Percentiles rank a stretch among this genome's conserved stretches.
These are phyloP conservation scores for Globisporangium radiosum DNA, from an alignment of 352 stramenopile genomes.

Conservation along the genomic window DNA sequence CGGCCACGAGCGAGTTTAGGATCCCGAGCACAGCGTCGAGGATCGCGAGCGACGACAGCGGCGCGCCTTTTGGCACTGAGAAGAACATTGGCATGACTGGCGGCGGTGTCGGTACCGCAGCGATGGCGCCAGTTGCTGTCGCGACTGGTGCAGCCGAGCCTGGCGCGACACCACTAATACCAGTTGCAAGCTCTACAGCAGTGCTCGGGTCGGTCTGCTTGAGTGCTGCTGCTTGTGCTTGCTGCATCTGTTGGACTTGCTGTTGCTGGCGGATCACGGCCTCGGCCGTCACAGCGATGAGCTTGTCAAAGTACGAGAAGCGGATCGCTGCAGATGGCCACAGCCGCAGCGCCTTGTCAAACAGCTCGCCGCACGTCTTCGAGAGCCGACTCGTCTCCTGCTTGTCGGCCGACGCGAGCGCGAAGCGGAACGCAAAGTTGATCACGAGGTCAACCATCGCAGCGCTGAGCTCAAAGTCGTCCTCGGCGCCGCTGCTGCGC, in stretches of 20 bases:
- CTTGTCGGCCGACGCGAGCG: slow-evolving; percentile 84
- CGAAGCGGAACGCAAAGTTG: slow-evolving; percentile 89
- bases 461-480: slow-evolving; percentile 83
- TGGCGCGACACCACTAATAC: too few relatives aligned
- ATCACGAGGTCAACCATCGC: slow-evolving; percentile 90
- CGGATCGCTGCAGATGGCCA: slow-evolving; percentile 84
- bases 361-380: slow-evolving; percentile 85
- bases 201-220: slow-evolving; percentile 7
- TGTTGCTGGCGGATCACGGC: slow-evolving; percentile 77
- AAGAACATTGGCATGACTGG: slow-evolving; percentile 79
- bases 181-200: too few relatives aligned
- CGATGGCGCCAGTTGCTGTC: slow-evolving; percentile 17
- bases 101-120: slow-evolving; percentile 17
- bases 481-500: slow-evolving; percentile 37
- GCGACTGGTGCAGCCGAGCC: slow-evolving; percentile 6
- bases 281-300: slow-evolving; percentile 86
- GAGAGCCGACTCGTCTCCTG: slow-evolving; percentile 82
- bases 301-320: slow-evolving; percentile 89
- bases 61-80: slow-evolving; percentile 70
- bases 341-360: slow-evolving; percentile 79
- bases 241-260: slow-evolving; percentile 17
- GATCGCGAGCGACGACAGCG: slow-evolving; percentile 81
- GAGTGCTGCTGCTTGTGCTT: background rate
- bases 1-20: slow-evolving; percentile 73
- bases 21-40: slow-evolving; percentile 84